phyloP scores from a whole-genome alignment of 108 stramenopile species.

The Fragilariopsis cylindrus region DNA sequence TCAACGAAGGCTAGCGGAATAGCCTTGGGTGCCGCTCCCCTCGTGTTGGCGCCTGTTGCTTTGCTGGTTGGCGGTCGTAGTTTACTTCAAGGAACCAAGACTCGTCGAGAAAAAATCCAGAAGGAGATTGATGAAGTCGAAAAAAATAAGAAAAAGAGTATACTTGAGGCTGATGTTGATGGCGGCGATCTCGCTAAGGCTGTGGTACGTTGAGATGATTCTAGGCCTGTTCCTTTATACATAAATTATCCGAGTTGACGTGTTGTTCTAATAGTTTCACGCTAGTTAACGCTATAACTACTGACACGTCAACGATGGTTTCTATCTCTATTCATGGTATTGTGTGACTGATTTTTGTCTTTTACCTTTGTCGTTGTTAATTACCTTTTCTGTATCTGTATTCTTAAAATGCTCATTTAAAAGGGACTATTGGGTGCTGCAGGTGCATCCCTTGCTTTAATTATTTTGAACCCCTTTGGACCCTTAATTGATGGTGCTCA shows the following conservation, averaged over 20 bases:
- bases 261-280: not conserved
- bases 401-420: not conserved
- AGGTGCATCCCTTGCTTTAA: slow-evolving; percentile 57
- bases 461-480: slow-evolving; percentile 52
- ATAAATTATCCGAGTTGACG: not conserved
- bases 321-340: not conserved
- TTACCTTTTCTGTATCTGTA: not conserved
- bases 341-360: slow-evolving; percentile 11
- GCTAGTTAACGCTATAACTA: not conserved
- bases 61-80: slow-evolving; percentile 67
- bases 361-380: slow-evolving; percentile 7
- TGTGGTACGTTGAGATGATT: slow-evolving; percentile 49
- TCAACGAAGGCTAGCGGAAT: slow-evolving; percentile 53
- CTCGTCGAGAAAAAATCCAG: slow-evolving; percentile 70
- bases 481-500: not conserved
- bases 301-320: not conserved
- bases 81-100: slow-evolving; percentile 54
- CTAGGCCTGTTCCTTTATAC: too few species aligned
- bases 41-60: slow-evolving; percentile 59
- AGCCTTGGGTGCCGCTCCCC: slow-evolving; percentile 82
- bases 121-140: slow-evolving; percentile 66
- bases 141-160: slow-evolving; percentile 47
- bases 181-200: slow-evolving; percentile 60
- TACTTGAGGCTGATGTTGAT: slow-evolving; percentile 51
- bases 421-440: slow-evolving; percentile 76